These are phyloP conservation scores for Erodium texanum DNA, from an alignment of 441 rosid genomes.

Conservation along the genomic window DNA sequence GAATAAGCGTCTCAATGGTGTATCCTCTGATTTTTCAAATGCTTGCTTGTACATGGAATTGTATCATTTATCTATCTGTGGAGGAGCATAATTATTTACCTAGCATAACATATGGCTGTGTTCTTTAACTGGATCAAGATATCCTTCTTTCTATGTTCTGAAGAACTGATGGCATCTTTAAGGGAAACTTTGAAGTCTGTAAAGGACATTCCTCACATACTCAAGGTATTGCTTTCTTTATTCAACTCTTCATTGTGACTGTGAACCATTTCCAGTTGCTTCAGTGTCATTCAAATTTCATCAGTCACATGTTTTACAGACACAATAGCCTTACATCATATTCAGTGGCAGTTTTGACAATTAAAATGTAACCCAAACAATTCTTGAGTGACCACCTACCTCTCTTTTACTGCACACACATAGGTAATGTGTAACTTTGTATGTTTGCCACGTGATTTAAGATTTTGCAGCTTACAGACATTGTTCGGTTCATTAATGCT, in stretches of 20 bases:
- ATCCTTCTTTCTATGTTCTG: constrained; percentile 70
- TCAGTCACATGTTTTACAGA: constrained; percentile 1
- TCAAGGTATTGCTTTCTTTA: constrained; percentile 42
- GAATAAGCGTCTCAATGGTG: constrained; percentile 75
- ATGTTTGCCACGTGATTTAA: constrained; percentile 9
- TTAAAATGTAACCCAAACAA: neutral
- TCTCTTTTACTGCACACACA: constrained; percentile 9
- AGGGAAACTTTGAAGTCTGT: constrained; percentile 78
- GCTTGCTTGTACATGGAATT: constrained; percentile 8
- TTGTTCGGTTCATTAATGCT: neutral
- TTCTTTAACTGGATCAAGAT: constrained; percentile 56
- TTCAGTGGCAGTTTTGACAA: neutral
- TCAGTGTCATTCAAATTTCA: neutral
- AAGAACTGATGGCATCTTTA: constrained; percentile 71
- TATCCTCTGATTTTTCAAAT: constrained; percentile 49
- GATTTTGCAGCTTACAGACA: constrained; percentile 6
- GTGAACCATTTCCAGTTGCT: neutral
- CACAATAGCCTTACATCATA: neutral
- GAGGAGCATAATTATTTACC: neutral
- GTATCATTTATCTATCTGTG: neutral
- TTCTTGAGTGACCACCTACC: neutral
- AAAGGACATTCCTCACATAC: constrained; percentile 70
- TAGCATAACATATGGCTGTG: constrained; percentile 15
- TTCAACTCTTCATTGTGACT: constrained; percentile 5
- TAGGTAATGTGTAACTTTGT: constrained; percentile 4